A percentile compares a stretch with the other conserved stretches of the same genome.
Conservation (phyloP, 2,329 filamentous ascomycete genomes). For the Cladorrhinum sp. region DNA sequence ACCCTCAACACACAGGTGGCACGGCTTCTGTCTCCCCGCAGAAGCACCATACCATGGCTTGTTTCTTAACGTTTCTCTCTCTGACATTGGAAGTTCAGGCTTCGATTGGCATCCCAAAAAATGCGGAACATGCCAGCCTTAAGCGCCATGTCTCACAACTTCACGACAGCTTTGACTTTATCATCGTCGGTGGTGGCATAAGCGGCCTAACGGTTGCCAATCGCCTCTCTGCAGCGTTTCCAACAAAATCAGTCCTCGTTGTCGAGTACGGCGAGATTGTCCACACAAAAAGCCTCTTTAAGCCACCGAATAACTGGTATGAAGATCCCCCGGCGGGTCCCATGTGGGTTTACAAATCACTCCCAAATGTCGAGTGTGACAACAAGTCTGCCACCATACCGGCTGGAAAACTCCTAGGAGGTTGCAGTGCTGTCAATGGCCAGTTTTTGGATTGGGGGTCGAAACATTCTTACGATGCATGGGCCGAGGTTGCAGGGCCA, state of each 20-base stretch:
- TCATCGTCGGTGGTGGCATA: slow-evolving; percentile 31
- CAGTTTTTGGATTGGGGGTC: slow-evolving; percentile 31
- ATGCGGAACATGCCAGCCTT: background rate
- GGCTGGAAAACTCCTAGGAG: slow-evolving; percentile 32
- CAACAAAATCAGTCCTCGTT: slow-evolving; percentile 22
- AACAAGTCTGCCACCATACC: slow-evolving; percentile 20
- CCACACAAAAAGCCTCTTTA: slow-evolving; percentile 28
- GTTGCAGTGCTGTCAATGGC: slow-evolving; percentile 34
- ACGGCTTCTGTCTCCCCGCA: too few relatives aligned
- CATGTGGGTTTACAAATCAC: slow-evolving; percentile 1
- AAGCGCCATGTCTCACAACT: slow-evolving; percentile 1
- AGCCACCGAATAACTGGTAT: slow-evolving; percentile 23
- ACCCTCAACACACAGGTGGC: too few relatives aligned
- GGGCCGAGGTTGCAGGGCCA: background rate
- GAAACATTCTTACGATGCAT: slow-evolving; percentile 8
- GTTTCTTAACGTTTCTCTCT: background rate
- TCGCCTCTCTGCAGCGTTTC: slow-evolving; percentile 21
- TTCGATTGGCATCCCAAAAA: background rate
- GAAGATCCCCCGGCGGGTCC: background rate
- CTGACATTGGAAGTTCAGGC: background rate
- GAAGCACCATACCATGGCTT: background rate
- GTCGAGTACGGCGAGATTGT: slow-evolving; percentile 27
- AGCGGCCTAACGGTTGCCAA: slow-evolving; percentile 25
- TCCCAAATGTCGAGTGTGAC: slow-evolving; percentile 17
- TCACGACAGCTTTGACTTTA: slow-evolving; percentile 22